Evolutionary conservation across 139 green algal species (phyloP), one percentile per base, ranked within the genome.

Genomic region (Desmodesmus armatus): DNA sequence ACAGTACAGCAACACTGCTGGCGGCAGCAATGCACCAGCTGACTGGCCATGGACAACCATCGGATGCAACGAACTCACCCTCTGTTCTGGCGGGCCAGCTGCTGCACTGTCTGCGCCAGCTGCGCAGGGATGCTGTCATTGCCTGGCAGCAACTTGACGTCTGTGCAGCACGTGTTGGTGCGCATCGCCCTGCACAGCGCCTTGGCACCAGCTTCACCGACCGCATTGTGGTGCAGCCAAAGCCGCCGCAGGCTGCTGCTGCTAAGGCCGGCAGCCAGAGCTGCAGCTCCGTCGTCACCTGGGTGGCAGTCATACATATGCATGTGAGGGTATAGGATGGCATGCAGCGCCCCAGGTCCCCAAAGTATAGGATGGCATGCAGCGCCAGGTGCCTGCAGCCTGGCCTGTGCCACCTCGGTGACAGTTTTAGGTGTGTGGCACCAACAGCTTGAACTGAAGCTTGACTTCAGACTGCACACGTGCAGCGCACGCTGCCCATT

Each of bases 151-250:
- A 80, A 17, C 73, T 80, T 80, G 44, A 80, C 31, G 31, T 49
- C 47, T 17, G 49, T 80, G 33, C 73, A 80, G 19, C 44, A 67
- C 3, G 47, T 69, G 49, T 80, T 80, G 73, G 66, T 53, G 35
- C 72, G 76, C 76, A 82, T 71, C 13, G 76, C 55, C 19, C 35
- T 40, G 29, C 25, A 37, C 37, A 82, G 76, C 11, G 76, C 76
- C 17, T 60, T 25, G 3, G 37, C 76, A 11, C 76, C 76, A 40
- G 76, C 11, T 9, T 17, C 33, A 6, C 76, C 76, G 13, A 82
- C 53, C 11, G 53, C 55, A n/a, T 82, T 82, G 27, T 82, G 53
- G 55, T 82, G 76, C 76, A 82, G 55, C 55, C 76, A 82, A 0
- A 82, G 53, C 33, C 15, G 23, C 33, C 29, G 76, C 55, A 82